Base-by-base conservation (phyloP, 495 filamentous ascomycete species). In the Penicillium arizonense region DNA sequence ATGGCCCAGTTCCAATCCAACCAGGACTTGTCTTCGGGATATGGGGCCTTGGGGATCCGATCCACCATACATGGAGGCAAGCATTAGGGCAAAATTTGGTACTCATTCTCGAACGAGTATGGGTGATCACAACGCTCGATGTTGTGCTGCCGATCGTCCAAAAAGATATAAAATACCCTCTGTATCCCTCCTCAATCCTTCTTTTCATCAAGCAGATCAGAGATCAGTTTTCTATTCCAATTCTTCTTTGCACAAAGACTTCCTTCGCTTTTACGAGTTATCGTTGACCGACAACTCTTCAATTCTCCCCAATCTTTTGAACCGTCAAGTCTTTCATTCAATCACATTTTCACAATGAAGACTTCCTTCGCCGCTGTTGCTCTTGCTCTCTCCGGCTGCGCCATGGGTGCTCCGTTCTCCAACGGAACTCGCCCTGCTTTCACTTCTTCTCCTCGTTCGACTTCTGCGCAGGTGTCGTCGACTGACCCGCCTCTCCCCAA, bases 151-250 rank as follows among this genome's bases (percentile, higher is more conserved):
- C 23, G 11, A 33, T 21, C 6, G n/a, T 20, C 12, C 23, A 13
- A 43, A 14, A 26, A 52, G 48, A 48, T 61, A 61, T 64, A 61
- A 60, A 56, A 44, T 20, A 18, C 45, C 44, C 53, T 23, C 42
- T 28, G n/a, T 21, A n/a, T 37, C 47, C 38, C 4, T 33, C 44
- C 1, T 28, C 28, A 3, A 9, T 36, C 34, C 7, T 45, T 21
- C 18, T 43, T 23, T 39, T 55, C 50, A 57, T 59, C 49, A 53
- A 55, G 3, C 44, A 57, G 37, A 48, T 53, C 48, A 18, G 14
- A 30, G 18, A 62, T 41, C 26, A 16, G 39, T 46, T 24, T 49
- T 13, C 30, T 38, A 44, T 34, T 24, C 43, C 26, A 26, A 41
- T 10, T 10, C 30, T 47, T 42, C 24, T 11, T 44, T 28, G 28